Conservation (phyloP, 495 filamentous ascomycete species). For the Entonaema liquescens region DNA sequence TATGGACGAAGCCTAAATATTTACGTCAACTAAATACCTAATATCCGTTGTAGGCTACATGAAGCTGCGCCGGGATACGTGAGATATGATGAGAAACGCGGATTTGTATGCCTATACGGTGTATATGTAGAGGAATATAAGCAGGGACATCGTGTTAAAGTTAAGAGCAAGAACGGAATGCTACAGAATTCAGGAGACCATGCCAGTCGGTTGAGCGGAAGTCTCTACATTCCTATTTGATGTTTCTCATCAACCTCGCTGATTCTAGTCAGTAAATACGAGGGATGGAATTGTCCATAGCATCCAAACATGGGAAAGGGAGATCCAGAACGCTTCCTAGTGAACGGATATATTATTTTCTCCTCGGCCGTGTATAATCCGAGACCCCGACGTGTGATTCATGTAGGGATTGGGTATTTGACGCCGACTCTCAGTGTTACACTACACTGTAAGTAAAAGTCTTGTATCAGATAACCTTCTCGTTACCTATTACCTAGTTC, state of each 20-base stretch:
- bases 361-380: constrained; percentile 17
- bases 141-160: neutral
- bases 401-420: constrained; percentile 8
- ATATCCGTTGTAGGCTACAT: neutral
- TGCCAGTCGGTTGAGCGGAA: constrained; percentile 13
- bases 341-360: constrained; percentile 3
- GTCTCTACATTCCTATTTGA: neutral
- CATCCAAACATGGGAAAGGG: neutral
- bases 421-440: constrained; percentile 12
- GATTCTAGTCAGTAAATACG: neutral
- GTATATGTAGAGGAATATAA: neutral
- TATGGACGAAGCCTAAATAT: neutral
- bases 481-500: neutral
- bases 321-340: neutral
- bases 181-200: neutral
- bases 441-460: neutral
- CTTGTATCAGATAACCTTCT: neutral
- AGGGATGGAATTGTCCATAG: neutral
- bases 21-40: neutral
- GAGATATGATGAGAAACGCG: neutral
- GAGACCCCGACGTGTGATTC: constrained; percentile 10
- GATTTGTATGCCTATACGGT: neutral
- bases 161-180: neutral
- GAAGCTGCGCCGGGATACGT: neutral
- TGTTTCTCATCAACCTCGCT: neutral